A percentile compares a stretch with the other conserved stretches of the same genome.
phyloP scores from a whole-genome alignment of 805 yeast genomes.

The Cyberlindnera mycetangii region DNA sequence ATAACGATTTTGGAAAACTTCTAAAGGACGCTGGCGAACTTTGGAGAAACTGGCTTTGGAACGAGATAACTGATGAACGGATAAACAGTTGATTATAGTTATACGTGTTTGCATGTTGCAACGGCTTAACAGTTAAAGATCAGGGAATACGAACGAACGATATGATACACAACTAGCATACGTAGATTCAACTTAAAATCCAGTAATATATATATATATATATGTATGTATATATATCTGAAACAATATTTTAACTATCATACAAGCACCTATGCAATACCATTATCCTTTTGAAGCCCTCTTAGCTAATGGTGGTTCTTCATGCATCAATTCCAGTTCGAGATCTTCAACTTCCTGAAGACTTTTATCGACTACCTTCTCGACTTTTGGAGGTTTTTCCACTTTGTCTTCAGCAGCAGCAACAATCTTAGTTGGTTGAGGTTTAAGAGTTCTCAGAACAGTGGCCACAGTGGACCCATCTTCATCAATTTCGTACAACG shows the following conservation, averaged over 20 bases:
- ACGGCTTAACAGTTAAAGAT: too few species aligned
- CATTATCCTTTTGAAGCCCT: neutral
- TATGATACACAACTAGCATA: too few species aligned
- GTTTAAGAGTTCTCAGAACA: conserved; percentile 28
- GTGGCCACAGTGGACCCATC: conserved; percentile 27
- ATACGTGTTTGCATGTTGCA: neutral
- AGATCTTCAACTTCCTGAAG: neutral
- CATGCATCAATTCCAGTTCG: neutral
- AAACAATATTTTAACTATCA: too few species aligned
- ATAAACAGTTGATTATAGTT: conserved; percentile 11
- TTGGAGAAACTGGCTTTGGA: conserved; percentile 81
- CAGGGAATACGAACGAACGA: too few species aligned
- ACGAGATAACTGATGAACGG: conserved; percentile 47
- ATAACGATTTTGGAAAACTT: conserved; percentile 69
- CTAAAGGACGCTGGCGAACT: conserved; percentile 79
- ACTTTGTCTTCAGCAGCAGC: conserved; percentile 19
- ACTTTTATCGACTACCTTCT: neutral
- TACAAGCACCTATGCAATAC: too few species aligned
- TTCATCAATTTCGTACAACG: conserved; percentile 28
- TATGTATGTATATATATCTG: too few species aligned
- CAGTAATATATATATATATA: too few species aligned
- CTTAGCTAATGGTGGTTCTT: neutral
- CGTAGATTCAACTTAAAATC: too few species aligned
- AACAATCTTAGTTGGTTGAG: conserved; percentile 30
- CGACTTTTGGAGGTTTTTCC: conserved; percentile 33